phyloP scores from a whole-genome alignment of 2,329 filamentous ascomycete species.

The Sporothrix variecibatus region DNA sequence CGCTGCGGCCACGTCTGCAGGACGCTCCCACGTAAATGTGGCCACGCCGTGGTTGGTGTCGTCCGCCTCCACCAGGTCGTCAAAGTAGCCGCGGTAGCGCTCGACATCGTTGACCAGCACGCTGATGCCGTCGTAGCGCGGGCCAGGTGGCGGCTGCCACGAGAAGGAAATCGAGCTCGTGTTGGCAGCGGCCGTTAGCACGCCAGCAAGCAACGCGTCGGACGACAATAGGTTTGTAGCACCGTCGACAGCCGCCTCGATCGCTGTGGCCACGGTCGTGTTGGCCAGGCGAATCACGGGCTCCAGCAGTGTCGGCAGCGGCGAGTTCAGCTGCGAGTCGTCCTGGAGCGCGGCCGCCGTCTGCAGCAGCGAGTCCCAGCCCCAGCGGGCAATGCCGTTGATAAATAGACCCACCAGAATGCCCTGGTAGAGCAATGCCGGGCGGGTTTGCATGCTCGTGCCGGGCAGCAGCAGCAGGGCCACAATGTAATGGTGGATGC shows the following conservation, averaged over 20 bases:
- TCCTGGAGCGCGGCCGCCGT: slow-evolving; percentile 72
- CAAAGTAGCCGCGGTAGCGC: slow-evolving; percentile 71
- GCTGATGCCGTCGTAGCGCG: slow-evolving; percentile 71
- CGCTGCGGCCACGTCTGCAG: slow-evolving; percentile 35
- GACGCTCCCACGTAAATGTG: slow-evolving; percentile 27
- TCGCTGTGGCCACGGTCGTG: slow-evolving; percentile 24
- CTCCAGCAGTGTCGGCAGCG: slow-evolving; percentile 57
- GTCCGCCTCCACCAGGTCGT: slow-evolving; percentile 31
- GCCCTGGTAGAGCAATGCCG: slow-evolving; percentile 83
- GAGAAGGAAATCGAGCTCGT: slow-evolving; percentile 67
- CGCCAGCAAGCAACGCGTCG: background rate
- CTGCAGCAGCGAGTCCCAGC: slow-evolving; percentile 85
- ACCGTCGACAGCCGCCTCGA: slow-evolving; percentile 24
- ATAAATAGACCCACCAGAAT: slow-evolving; percentile 88
- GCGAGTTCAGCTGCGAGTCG: slow-evolving; percentile 64
- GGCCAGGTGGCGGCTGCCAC: slow-evolving; percentile 51
- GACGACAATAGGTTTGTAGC: background rate
- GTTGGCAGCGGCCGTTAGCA: slow-evolving; percentile 34
- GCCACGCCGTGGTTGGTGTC: slow-evolving; percentile 37
- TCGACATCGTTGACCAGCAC: slow-evolving; percentile 86
- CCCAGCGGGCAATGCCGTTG: slow-evolving; percentile 92
- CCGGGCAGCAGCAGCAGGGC: slow-evolving; percentile 84
- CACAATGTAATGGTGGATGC: slow-evolving; percentile 94
- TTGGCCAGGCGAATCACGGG: slow-evolving; percentile 48
- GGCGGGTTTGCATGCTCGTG: slow-evolving; percentile 84